A percentile compares a stretch with the other conserved stretches of the same genome.
phyloP scores from a whole-genome alignment of 768 basidiomycete species.

The Aureoboletus auriporus region DNA sequence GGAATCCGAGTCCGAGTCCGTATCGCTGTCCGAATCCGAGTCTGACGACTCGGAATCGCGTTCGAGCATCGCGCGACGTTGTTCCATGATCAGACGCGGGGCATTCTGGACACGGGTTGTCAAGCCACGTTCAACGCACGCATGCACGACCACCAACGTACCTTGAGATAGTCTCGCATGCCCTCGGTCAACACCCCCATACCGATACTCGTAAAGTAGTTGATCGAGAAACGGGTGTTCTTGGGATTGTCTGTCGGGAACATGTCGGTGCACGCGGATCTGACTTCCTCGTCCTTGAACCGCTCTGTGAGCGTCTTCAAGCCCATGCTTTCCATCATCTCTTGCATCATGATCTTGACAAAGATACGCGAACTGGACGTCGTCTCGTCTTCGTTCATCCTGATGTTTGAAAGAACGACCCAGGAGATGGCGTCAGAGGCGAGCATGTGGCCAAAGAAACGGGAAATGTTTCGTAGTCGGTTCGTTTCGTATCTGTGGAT shows the following conservation, averaged over 20 bases:
- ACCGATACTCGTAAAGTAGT: constrained; percentile 96
- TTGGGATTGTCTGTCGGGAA: constrained; percentile 97
- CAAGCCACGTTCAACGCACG: neutral
- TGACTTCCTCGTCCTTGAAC: constrained; percentile 85
- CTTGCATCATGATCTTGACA: constrained; percentile 93
- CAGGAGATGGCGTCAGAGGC: constrained; percentile 87
- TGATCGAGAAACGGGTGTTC: constrained; percentile 94
- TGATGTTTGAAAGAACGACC: constrained; percentile 78
- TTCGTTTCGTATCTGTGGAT: constrained; percentile 99
- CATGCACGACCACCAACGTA: constrained; percentile 33
- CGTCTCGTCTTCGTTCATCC: constrained; percentile 97
- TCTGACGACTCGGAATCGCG: constrained; percentile 49
- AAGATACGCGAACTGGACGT: constrained; percentile 96
- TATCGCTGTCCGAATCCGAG: constrained; percentile 25
- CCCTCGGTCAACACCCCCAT: constrained; percentile 89
- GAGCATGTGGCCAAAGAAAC: constrained; percentile 93
- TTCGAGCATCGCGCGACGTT: constrained; percentile 83
- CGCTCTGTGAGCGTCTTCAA: constrained; percentile 81
- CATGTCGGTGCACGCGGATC: constrained; percentile 69
- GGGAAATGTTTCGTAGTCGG: constrained; percentile 92
- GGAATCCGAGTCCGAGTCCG: constrained; percentile 40
- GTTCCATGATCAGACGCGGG: constrained; percentile 89
- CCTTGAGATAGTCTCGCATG: constrained; percentile 95
- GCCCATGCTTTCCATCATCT: constrained; percentile 94
- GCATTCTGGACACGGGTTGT: constrained; percentile 63